Evolutionary conservation across 208 protist species (phyloP), one percentile per base, ranked within the genome.

Genomic region (Plasmodiophora brassicae): DNA sequence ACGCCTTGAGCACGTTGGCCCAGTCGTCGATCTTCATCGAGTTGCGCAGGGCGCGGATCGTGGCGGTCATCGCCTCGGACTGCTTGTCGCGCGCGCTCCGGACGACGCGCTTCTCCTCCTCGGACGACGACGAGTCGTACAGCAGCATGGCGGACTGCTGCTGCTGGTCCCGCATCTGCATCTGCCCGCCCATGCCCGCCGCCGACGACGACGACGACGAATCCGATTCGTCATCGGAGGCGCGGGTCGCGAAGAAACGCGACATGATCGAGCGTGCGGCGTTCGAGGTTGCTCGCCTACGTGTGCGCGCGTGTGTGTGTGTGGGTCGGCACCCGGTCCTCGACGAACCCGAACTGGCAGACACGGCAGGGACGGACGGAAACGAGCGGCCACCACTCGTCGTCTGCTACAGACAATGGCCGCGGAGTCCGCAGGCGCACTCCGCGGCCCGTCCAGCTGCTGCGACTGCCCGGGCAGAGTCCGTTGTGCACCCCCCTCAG

Each of bases 21-120:
- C 87, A 91, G 46, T 91, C 88, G 78, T 90, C 86, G 65, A 87
- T 88, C 72, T 90, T 90, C 28, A 88, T 84, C 36, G 54, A 28
- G 71, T 87, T 87, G 10, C 71, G 25, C 43, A 88, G 39, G 1
- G 32, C 0, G 22, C 84, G 83, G 72, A 87, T 45, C 0, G 46
- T n/a, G 20, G 71, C 50, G 28, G 20, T 22, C 57, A 91, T 60
- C 78, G 20, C 84, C 60, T 90, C 87, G 54, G 60, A 88, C 14
- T 41, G 35, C 88, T 91, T 91, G 25, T 90, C 87, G 20, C 50
- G 41, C 0, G 22, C 71, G 1, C 44, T 84, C 46, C 84, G 71
- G 14, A 91, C 90, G 1, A 89, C 90, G 39, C 90, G 90, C 0
- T 46, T 78, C n/a, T 90, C 85, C 35, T 90, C 90, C 14, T 91